These are phyloP conservation scores for Candida corydali DNA, from an alignment of 805 yeast genomes.

Conservation along the genomic window DNA sequence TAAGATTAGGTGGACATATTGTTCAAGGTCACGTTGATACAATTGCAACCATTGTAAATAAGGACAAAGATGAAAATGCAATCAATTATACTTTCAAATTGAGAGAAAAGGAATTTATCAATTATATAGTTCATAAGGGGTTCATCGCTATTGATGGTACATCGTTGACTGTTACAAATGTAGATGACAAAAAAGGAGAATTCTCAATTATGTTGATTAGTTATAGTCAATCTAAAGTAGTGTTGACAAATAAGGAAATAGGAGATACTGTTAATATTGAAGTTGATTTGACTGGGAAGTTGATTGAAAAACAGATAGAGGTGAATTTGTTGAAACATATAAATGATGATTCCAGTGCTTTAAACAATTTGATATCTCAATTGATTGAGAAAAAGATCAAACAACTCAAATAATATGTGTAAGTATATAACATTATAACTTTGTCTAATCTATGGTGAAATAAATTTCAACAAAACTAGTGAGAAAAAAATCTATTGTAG, in stretches of 20 bases:
- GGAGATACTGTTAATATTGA: slow-evolving; percentile 81
- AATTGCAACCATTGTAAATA: slow-evolving; percentile 58
- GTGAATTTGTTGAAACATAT: slow-evolving; percentile 53
- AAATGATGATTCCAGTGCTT: slow-evolving; percentile 42
- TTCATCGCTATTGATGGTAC: slow-evolving; percentile 92
- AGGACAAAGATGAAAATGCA: slow-evolving; percentile 67
- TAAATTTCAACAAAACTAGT: slow-evolving; percentile 1
- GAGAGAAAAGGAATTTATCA: slow-evolving; percentile 55
- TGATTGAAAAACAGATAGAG: slow-evolving; percentile 81
- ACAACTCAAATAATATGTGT: too few species aligned
- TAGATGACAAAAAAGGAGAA: slow-evolving; percentile 50
- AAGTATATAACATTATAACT: too few species aligned
- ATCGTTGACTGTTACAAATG: slow-evolving; percentile 81
- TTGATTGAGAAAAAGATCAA: slow-evolving; percentile 30
- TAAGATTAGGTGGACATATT: slow-evolving; percentile 92
- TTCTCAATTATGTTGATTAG: slow-evolving; percentile 90
- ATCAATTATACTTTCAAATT: slow-evolving; percentile 70
- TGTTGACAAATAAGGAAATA: slow-evolving; percentile 58
- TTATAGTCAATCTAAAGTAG: slow-evolving; percentile 81
- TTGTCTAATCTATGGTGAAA: too few species aligned
- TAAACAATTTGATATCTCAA: slow-evolving; percentile 43
- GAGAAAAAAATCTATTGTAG: too few species aligned
- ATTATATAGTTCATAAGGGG: slow-evolving; percentile 91
- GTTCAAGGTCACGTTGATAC: slow-evolving; percentile 99
- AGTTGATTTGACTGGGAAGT: slow-evolving; percentile 91